Evolutionary conservation across 192 early-diverging fungal species (phyloP).

Genomic region (Dissophora ornata): DNA sequence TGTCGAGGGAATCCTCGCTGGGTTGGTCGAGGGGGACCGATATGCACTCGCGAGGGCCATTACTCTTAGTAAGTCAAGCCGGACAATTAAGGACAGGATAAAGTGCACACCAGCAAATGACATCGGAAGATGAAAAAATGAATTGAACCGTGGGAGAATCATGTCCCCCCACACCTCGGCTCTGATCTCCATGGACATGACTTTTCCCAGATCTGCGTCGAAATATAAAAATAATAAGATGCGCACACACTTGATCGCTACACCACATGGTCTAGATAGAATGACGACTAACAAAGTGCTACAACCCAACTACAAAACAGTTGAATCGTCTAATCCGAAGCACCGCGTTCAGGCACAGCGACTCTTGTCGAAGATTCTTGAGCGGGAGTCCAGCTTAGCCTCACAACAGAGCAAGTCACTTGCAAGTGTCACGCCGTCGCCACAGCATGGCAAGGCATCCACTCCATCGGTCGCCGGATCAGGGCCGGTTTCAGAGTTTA

Average conservation of each 20-base stretch:
- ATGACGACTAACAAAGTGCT: no score
- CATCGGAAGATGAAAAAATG: background rate
- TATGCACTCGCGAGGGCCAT: conserved; percentile 70
- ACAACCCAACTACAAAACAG: no score
- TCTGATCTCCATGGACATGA: no score
- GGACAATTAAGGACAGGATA: background rate
- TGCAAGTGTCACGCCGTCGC: conserved; percentile 5
- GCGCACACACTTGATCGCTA: no score
- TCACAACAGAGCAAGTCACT: conserved; percentile 31
- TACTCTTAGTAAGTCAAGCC: conserved; percentile 63
- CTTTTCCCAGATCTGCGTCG: no score
- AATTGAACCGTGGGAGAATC: conserved; percentile 22
- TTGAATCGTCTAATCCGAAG: conserved; percentile 76
- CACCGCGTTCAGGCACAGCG: conserved; percentile 70
- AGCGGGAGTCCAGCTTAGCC: conserved; percentile 32
- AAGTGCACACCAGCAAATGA: background rate
- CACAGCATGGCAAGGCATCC: no score
- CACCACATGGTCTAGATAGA: no score
- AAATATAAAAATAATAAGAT: no score
- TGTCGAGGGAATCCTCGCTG: conserved; percentile 47
- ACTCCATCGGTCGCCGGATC: conserved; percentile 6
- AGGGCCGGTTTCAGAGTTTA: no score
- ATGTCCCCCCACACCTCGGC: no score
- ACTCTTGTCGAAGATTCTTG: conserved; percentile 70
- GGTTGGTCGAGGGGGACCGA: conserved; percentile 55